phyloP scores from a whole-genome alignment of 108 stramenopile species.

The Cylindrotheca closterium region DNA sequence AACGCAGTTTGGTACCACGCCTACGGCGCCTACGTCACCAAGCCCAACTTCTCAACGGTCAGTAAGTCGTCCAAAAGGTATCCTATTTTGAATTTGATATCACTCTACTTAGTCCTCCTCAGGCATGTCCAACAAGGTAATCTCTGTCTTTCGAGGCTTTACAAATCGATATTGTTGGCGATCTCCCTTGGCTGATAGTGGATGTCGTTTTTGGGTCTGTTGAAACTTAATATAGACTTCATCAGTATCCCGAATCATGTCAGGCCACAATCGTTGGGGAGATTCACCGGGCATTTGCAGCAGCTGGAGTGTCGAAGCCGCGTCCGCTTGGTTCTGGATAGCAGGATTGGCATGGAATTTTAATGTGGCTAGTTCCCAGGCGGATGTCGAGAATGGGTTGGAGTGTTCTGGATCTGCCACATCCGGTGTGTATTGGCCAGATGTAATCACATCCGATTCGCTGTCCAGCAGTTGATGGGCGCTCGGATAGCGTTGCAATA shows the following conservation, averaged over 20 bases:
- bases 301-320: constrained; percentile 50
- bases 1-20: too few relatives aligned
- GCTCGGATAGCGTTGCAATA: constrained; percentile 67
- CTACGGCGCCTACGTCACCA: too few relatives aligned
- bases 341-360: constrained; percentile 67
- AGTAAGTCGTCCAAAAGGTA: too few relatives aligned
- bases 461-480: constrained; percentile 74
- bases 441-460: constrained; percentile 82
- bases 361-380: constrained; percentile 75
- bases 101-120: too few relatives aligned
- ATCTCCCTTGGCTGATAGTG: constrained; percentile 31
- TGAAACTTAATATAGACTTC: constrained; percentile 59
- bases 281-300: constrained; percentile 73
- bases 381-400: constrained; percentile 79
- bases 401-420: constrained; percentile 80
- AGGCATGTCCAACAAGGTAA: constrained; percentile 12
- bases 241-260: constrained; percentile 38
- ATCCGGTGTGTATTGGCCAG: constrained; percentile 64
- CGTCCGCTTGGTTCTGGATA: constrained; percentile 53
- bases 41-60: too few relatives aligned
- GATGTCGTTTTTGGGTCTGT: constrained; percentile 54
- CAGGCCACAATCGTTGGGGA: constrained; percentile 44
- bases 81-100: too few relatives aligned
- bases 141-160: constrained; percentile 47
- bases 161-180: constrained; percentile 51